A percentile compares a stretch with the other conserved stretches of the same genome.
Conservation (phyloP, 2,329 filamentous ascomycete species). For the Epichloe bromicola region DNA sequence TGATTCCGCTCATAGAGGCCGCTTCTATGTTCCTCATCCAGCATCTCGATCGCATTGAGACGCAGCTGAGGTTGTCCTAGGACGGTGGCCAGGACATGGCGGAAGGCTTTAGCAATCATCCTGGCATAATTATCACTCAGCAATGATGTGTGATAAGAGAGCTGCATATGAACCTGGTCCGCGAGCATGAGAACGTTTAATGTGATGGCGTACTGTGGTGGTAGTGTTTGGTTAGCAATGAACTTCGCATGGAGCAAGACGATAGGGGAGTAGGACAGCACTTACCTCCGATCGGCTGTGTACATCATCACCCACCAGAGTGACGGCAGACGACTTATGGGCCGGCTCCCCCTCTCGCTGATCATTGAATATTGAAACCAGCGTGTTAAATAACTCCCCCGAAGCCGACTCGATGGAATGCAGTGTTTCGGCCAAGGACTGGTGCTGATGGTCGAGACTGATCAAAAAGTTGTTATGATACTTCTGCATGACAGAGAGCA, state of each 20-base stretch:
- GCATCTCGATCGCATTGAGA: not conserved
- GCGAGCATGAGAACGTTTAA: not conserved
- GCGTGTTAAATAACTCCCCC: conserved; percentile 17
- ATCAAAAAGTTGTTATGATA: conserved; percentile 33
- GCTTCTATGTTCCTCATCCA: not conserved
- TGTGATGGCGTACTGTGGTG: not conserved
- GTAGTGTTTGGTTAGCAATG: too few relatives aligned
- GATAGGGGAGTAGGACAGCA: not conserved
- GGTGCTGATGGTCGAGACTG: conserved; percentile 34
- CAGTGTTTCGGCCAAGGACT: conserved; percentile 35
- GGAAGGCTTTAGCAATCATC: not conserved
- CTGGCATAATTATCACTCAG: not conserved
- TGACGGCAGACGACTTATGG: not conserved
- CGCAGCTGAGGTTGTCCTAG: not conserved
- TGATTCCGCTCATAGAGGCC: not conserved
- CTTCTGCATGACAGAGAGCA: not conserved
- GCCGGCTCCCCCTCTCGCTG: conserved; percentile 6
- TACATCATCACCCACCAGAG: not conserved
- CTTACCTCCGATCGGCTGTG: conserved; percentile 1
- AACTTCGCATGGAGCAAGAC: too few relatives aligned
- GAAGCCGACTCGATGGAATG: conserved; percentile 12
- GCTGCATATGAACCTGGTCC: not conserved
- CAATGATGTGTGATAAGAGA: not conserved
- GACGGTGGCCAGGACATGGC: not conserved
- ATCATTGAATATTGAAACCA: conserved; percentile 14